Base-by-base conservation (phyloP, 306 rosid genomes). In the Rosa lucieae region DNA sequence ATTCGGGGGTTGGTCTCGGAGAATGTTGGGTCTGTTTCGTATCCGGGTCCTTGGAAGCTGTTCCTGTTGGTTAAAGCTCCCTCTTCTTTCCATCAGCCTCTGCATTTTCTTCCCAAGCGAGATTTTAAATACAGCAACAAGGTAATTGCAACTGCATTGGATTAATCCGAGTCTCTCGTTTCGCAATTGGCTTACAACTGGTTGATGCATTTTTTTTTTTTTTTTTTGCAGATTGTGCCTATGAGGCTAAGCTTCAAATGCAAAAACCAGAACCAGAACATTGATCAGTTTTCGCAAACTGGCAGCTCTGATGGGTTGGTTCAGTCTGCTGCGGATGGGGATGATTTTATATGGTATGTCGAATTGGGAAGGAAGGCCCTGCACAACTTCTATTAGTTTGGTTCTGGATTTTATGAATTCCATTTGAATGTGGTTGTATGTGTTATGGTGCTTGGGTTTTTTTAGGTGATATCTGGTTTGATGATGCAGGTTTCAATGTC, bases 61-160 rank as follows among this genome's bases (percentile, higher is more conserved):
- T 95, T 91, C 88, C 83, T 95, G 51, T 73, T 95, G 88, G 89
- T 93, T 67, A 89, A 91, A 82, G 99, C 93, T 55, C 94, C 98
- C 29, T 80, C 94, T 82, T 90, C 93, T 82, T 85, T 91, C 73
- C 89, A 84, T 74, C 92, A 83, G 76, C 92, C 99, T 72, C 75
- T 76, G 76, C 97, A 95, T 88, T 95, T 92, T 88, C 93, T 95
- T 59, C 98, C 99, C 58, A 95, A 92, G 72, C 94, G 99, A 49
- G 97, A 92, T 67, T 92, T 92, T 75, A 87, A 84, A 84, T 83
- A 83, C 80, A 88, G 82, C 85, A 88, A 81, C 84, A 92, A 95
- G 98, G 97, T 95, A 77, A 84, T 49, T 10, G 52, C 76, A 37
- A 5, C 10, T 17, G 43, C 10, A 17, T 18, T 66, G 11, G 71